Evolutionary conservation across 2,329 filamentous ascomycete species (phyloP).

Genomic region (Monosporascus sp.): DNA sequence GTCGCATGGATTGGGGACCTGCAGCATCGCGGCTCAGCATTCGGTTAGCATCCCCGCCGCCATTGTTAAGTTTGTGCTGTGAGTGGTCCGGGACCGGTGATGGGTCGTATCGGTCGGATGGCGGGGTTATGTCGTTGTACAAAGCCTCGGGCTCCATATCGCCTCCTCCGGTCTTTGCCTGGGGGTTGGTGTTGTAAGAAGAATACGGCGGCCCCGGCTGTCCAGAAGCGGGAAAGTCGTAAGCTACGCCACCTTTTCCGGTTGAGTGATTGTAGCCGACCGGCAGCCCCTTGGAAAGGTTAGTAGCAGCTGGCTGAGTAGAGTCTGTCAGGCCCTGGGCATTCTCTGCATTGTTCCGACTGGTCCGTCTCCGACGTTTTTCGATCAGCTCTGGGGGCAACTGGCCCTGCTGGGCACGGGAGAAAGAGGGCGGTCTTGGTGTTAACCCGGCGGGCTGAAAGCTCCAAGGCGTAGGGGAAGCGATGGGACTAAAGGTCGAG

Average conservation of each 20-base stretch:
- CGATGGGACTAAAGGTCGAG: conserved; percentile 53
- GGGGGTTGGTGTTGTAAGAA: conserved; percentile 19
- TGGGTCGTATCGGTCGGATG: conserved; percentile 15
- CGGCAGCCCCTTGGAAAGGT: conserved; percentile 46
- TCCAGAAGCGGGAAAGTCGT: too few relatives aligned
- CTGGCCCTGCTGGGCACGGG: conserved; percentile 28
- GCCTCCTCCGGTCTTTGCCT: conserved; percentile 7
- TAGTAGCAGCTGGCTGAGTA: conserved; percentile 49
- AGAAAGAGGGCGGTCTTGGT: conserved; percentile 54
- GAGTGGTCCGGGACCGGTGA: conserved; percentile 24
- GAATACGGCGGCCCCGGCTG: conserved; percentile 22
- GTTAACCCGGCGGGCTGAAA: conserved; percentile 49
- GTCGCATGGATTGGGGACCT: conserved; percentile 20
- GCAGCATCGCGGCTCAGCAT: conserved; percentile 8
- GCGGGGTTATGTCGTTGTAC: conserved; percentile 24
- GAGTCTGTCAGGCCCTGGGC: conserved; percentile 29
- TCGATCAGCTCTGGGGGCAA: conserved; percentile 39
- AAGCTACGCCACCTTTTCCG: too few relatives aligned
- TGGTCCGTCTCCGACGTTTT: conserved; percentile 37
- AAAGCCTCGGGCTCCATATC: conserved; percentile 29
- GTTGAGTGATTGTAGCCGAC: conserved; percentile 5
- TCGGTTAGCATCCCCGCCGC: conserved; percentile 9
- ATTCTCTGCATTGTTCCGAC: conserved; percentile 36
- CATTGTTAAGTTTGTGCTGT: conserved; percentile 24
- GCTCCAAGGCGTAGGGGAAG: conserved; percentile 48